phyloP scores from a whole-genome alignment of 2,329 filamentous ascomycete genomes.

The Colletotrichum tamarilloi region DNA sequence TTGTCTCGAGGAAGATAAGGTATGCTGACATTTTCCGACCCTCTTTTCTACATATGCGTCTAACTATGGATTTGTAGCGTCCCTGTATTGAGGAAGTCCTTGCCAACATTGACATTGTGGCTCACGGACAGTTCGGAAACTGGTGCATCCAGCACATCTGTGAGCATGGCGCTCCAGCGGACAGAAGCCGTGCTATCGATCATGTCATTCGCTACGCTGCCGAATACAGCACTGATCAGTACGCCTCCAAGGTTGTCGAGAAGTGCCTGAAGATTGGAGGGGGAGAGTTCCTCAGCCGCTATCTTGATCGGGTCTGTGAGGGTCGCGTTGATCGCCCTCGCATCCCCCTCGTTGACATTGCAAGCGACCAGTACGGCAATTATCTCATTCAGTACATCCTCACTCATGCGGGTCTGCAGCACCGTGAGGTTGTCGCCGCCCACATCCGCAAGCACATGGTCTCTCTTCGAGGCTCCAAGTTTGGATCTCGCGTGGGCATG shows the following conservation, averaged over 20 bases:
- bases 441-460: slow-evolving; percentile 99
- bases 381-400: slow-evolving; percentile 98
- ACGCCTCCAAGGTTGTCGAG: slow-evolving; percentile 98
- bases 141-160: slow-evolving; percentile 99
- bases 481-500: slow-evolving; percentile 98
- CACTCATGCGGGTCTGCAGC: slow-evolving; percentile 85
- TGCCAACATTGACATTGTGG: slow-evolving; percentile 93
- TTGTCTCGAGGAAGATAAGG: slow-evolving; percentile 98
- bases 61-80: slow-evolving; percentile 67
- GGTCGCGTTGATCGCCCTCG: slow-evolving; percentile 90
- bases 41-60: neutral
- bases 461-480: slow-evolving; percentile 96
- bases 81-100: slow-evolving; percentile 98
- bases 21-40: slow-evolving; percentile 51
- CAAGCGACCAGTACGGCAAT: slow-evolving; percentile 98
- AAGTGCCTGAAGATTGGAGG: slow-evolving; percentile 98
- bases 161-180: slow-evolving; percentile 90
- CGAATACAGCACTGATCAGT: slow-evolving; percentile 99
- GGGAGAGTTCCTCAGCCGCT: slow-evolving; percentile 88
- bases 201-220: slow-evolving; percentile 94
- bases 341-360: slow-evolving; percentile 97
- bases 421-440: slow-evolving; percentile 90
- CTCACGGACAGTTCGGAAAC: slow-evolving; percentile 97
- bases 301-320: slow-evolving; percentile 93
- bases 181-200: slow-evolving; percentile 93